These are phyloP conservation scores for Rhamnella rubrinervis DNA, from an alignment of 331 rosid genomes.

Conservation along the genomic window DNA sequence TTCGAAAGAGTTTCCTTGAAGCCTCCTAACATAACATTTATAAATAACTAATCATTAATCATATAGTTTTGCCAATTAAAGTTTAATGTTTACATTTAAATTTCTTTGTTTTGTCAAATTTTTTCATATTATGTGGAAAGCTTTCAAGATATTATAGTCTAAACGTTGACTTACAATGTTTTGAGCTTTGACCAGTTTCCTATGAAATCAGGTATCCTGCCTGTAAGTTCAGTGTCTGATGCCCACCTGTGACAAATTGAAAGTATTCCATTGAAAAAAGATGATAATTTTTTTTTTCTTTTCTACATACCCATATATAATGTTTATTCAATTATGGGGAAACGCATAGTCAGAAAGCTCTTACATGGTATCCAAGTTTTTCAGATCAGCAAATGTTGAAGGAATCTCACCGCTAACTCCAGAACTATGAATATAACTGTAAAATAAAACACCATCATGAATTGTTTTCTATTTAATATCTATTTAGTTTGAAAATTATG, in stretches of 20 bases:
- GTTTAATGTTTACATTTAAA: too few species aligned
- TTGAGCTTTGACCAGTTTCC: conserved; percentile 58
- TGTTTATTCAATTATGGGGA: too few species aligned
- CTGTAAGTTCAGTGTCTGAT: conserved; percentile 56
- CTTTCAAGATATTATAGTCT: too few species aligned
- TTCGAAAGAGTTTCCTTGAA: conserved; percentile 72
- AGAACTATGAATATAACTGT: conserved; percentile 71
- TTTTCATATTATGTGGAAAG: too few species aligned
- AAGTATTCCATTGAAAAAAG: not conserved
- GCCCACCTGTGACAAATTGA: conserved; percentile 47
- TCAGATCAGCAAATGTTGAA: conserved; percentile 52
- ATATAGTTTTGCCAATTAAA: not conserved
- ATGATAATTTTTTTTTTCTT: not conserved
- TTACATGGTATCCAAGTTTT: conserved; percentile 49
- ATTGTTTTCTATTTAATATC: not conserved
- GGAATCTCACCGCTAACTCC: conserved; percentile 82
- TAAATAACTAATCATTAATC: not conserved
- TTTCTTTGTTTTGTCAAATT: too few species aligned
- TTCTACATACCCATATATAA: too few species aligned
- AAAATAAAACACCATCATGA: conserved; percentile 9
- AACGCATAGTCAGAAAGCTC: not conserved
- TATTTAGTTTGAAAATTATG: not conserved
- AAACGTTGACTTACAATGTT: conserved; percentile 42
- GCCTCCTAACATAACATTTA: conserved; percentile 46
- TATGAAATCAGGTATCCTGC: conserved; percentile 68